These are phyloP conservation scores for Leccinum sublutescens DNA, from an alignment of 768 basidiomycete species.

Conservation along the genomic window DNA sequence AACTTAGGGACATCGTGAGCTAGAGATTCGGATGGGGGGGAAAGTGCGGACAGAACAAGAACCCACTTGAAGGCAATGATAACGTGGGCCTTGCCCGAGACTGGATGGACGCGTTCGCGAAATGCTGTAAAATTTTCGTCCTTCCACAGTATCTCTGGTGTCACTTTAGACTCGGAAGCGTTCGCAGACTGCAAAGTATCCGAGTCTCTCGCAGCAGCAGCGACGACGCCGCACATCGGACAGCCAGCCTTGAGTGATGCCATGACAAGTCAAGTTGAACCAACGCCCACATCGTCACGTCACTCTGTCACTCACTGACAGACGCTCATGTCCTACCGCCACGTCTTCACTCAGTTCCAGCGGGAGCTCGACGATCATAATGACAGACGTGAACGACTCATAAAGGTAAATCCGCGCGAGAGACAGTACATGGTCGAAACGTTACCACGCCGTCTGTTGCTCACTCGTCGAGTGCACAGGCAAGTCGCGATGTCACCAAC, in stretches of 20 bases:
- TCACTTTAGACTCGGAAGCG: conserved; percentile 34
- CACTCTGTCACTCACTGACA: background rate
- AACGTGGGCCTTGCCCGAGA: conserved; percentile 67
- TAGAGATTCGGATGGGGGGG: conserved; percentile 6
- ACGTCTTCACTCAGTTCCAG: conserved; percentile 60
- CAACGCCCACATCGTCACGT: background rate
- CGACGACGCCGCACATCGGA: conserved; percentile 73
- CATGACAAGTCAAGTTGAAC: conserved; percentile 30
- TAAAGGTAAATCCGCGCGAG: conserved; percentile 60
- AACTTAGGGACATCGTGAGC: conserved; percentile 38
- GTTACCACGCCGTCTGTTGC: background rate
- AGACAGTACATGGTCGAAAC: conserved; percentile 6
- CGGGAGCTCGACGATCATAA: conserved; percentile 77
- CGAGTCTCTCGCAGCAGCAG: conserved; percentile 37
- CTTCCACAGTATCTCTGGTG: conserved; percentile 67
- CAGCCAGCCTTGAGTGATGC: conserved; percentile 60
- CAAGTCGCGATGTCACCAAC: conserved; percentile 84
- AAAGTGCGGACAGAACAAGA: background rate
- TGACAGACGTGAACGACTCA: conserved; percentile 86
- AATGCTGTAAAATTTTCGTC: conserved; percentile 46
- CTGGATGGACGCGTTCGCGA: background rate
- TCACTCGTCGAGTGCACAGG: conserved; percentile 38
- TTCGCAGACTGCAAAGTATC: conserved; percentile 26
- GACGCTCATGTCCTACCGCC: conserved; percentile 11
- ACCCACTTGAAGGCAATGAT: conserved; percentile 76